These are phyloP conservation scores for Gigaspora rosea DNA, from an alignment of 192 early-diverging fungal genomes.

Conservation along the genomic window DNA sequence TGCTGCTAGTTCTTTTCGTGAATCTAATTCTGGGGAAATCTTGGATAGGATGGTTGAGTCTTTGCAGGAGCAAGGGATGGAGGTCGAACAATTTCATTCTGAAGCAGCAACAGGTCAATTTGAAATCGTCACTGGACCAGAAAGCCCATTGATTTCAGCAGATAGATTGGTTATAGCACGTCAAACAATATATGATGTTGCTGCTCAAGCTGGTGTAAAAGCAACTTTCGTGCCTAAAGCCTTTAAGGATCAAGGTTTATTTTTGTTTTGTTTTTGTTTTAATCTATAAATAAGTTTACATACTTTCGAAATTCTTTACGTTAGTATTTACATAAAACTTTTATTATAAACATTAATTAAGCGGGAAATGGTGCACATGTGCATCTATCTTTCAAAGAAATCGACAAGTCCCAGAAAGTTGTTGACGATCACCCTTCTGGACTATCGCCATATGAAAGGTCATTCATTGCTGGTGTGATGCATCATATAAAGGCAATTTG, in stretches of 20 bases:
- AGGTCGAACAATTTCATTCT: slow-evolving; percentile 24
- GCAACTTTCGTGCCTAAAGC: slow-evolving; percentile 24
- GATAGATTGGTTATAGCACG: slow-evolving; percentile 13
- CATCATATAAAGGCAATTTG: not conserved
- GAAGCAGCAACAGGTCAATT: slow-evolving; percentile 3
- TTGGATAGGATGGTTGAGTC: slow-evolving; percentile 15
- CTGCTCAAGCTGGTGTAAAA: not conserved
- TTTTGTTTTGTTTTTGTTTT: not conserved
- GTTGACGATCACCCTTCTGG: not conserved
- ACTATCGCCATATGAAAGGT: slow-evolving; percentile 11
- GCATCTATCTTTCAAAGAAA: slow-evolving; percentile 10
- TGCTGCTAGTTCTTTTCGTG: not conserved
- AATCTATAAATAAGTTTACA: not conserved
- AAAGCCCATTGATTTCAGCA: not conserved
- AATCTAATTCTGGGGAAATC: not conserved
- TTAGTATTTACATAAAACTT: not conserved
- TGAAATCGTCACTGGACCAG: slow-evolving; percentile 22
- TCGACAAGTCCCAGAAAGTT: not conserved
- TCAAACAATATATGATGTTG: slow-evolving; percentile 23
- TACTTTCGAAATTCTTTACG: not conserved
- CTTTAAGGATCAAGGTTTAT: not conserved
- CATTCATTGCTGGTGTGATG: slow-evolving; percentile 18
- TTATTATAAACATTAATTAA: not conserved
- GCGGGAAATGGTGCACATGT: slow-evolving; percentile 20
- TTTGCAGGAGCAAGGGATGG: slow-evolving; percentile 2